Evolutionary conservation across 495 filamentous ascomycete genomes (phyloP).

Genomic region (Cercophora sp.): DNA sequence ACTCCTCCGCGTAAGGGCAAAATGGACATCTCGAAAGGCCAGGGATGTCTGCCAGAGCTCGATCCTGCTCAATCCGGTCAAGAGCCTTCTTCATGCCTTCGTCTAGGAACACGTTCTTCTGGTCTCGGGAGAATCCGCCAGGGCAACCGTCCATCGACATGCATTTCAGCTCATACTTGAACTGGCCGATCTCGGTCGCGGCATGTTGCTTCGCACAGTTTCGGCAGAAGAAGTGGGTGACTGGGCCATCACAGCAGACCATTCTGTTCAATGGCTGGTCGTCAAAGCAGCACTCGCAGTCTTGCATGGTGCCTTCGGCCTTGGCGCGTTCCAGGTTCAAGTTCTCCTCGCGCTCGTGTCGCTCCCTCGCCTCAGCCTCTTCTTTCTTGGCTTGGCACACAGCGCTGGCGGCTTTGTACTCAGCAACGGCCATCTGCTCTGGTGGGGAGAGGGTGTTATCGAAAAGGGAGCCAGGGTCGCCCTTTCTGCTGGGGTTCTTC

Average conservation of each 20-base stretch:
- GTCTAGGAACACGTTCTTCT: slow-evolving; percentile 56
- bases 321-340: slow-evolving; percentile 42
- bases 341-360: slow-evolving; percentile 34
- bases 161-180: slow-evolving; percentile 55
- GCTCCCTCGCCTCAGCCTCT: slow-evolving; percentile 26
- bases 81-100: slow-evolving; percentile 52
- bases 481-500: too few species aligned
- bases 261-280: slow-evolving; percentile 62
- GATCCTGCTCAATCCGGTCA: slow-evolving; percentile 65
- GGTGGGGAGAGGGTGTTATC: too few species aligned
- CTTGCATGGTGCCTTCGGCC: slow-evolving; percentile 47
- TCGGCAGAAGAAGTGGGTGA: slow-evolving; percentile 59
- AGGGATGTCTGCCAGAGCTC: slow-evolving; percentile 63
- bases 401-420: slow-evolving; percentile 25
- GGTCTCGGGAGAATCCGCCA: slow-evolving; percentile 37
- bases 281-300: slow-evolving; percentile 69
- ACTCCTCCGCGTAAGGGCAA: slow-evolving; percentile 75
- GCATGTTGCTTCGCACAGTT: slow-evolving; percentile 61
- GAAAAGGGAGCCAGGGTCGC: too few species aligned
- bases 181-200: slow-evolving; percentile 62
- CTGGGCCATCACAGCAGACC: slow-evolving; percentile 58
- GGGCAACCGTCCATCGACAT: slow-evolving; percentile 49
- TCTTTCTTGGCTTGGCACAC: slow-evolving; percentile 16
- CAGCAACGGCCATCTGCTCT: slow-evolving; percentile 25
- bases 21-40: slow-evolving; percentile 72